Conservation (phyloP, 345 rosid genomes). For the Populus euphratica region DNA sequence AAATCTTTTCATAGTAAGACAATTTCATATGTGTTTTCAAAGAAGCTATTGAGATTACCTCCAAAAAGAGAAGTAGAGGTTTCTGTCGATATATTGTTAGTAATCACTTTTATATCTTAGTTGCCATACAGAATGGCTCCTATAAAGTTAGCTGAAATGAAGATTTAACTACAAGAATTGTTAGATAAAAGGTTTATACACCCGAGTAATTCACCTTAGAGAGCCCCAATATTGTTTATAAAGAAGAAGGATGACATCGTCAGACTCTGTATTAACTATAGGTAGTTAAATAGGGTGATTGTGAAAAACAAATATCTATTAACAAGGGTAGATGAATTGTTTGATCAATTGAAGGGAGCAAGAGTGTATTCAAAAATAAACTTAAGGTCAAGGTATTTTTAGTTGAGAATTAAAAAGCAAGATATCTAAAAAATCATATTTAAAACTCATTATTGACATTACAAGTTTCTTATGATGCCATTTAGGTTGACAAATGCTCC, state of each 20-base stretch:
- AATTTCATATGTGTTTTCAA: too few relatives aligned
- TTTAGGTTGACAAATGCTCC: not conserved
- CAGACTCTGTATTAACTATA: not conserved
- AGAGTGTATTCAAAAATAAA: not conserved
- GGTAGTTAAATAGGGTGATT: not conserved
- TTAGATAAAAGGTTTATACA: not conserved
- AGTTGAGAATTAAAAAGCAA: not conserved
- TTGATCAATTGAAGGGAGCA: not conserved
- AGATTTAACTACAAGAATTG: not conserved
- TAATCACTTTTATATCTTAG: too few relatives aligned
- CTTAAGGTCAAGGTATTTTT: not conserved
- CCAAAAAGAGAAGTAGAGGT: too few relatives aligned
- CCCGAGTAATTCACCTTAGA: not conserved
- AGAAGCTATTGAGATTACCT: too few relatives aligned
- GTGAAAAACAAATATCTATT: not conserved
- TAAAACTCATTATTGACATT: not conserved
- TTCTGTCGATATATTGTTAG: too few relatives aligned
- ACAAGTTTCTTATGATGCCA: not conserved
- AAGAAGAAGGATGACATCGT: not conserved
- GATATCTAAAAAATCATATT: not conserved
- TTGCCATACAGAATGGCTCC: constrained; percentile 9
- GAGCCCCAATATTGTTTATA: not conserved
- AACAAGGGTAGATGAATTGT: not conserved
- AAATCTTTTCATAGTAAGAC: too few relatives aligned
- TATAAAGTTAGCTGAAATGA: not conserved